Evolutionary conservation across 192 early-diverging fungal species (phyloP), one percentile per base, ranked within the genome.

Genomic region (Backusella liffmaniae): DNA sequence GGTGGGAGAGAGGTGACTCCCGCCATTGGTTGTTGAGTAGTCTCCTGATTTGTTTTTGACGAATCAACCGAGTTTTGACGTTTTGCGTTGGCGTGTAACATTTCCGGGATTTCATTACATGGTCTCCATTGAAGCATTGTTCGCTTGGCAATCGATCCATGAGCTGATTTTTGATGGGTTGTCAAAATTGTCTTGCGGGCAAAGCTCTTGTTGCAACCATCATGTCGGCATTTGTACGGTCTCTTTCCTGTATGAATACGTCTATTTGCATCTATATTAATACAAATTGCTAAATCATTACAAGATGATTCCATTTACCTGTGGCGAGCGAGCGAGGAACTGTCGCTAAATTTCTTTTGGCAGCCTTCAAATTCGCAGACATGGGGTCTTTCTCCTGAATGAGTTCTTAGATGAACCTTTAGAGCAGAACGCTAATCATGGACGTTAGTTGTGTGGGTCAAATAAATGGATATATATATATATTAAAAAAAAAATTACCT

Each of bases 341-440:
- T 91, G 77, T 93, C 92, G 68, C 90, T 90, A 80, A 95, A 95
- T 13, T 82, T 82, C 77, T 93, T 94, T 34, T 87, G 86, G 80
- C 94, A 95, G 37, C 86, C 86, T 30, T 84, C 80, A 62, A 88
- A 83, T 77, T 88, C 84, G 80, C 92, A 93, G 62, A 84, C 79
- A 76, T 92, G 91, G 36, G 92, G 92, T 53, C 89, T 84, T 76
- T 92, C 91, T 30, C 92, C 92, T 21, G 92, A 87, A 78, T 94
- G 92, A 0, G 90, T 92, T 74, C 93, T 88, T 70, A 87, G 77
- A 78, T 95, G 94, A 32, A 95, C 92, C 0, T 89, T 92, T 72
- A 95, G 79, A 68, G 94, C 94, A 15, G 91, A 93, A 49, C 91
- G 86, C 88, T 95, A 74, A 32, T 62, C 21, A 62, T 13, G 56